These are phyloP conservation scores for Aspergillus carlsbadensis DNA, from an alignment of 495 filamentous ascomycete genomes.

Conservation along the genomic window DNA sequence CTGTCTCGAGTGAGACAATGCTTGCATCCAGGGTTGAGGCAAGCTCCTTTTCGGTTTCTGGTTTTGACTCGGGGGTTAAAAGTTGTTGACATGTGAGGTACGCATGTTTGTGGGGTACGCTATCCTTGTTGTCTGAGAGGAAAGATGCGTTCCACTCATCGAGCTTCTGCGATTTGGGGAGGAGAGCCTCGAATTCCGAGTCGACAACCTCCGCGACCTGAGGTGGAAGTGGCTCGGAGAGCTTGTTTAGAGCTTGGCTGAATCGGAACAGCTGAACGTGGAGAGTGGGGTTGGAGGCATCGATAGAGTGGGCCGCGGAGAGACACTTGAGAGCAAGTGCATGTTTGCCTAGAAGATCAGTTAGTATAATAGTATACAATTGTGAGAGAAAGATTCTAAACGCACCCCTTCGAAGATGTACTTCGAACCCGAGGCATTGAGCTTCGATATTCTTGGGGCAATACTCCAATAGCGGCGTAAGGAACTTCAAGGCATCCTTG, in stretches of 20 bases:
- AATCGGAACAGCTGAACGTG: slow-evolving; percentile 75
- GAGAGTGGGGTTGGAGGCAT: slow-evolving; percentile 69
- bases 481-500: slow-evolving; percentile 82
- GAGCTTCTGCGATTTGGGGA: slow-evolving; percentile 57
- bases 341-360: slow-evolving; percentile 63
- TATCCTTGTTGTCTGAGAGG: slow-evolving; percentile 59
- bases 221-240: slow-evolving; percentile 54
- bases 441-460: slow-evolving; percentile 78
- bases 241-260: slow-evolving; percentile 58
- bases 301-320: slow-evolving; percentile 65
- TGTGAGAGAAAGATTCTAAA: slow-evolving; percentile 15
- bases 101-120: slow-evolving; percentile 60
- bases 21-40: slow-evolving; percentile 54
- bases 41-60: slow-evolving; percentile 60
- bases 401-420: slow-evolving; percentile 76
- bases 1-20: slow-evolving; percentile 58
- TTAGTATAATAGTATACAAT: background rate
- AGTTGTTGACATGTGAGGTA: slow-evolving; percentile 59
- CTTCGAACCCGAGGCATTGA: slow-evolving; percentile 86
- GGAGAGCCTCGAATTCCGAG: slow-evolving; percentile 57
- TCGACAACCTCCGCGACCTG: slow-evolving; percentile 66
- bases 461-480: slow-evolving; percentile 75
- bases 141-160: slow-evolving; percentile 68
- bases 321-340: slow-evolving; percentile 84
- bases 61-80: slow-evolving; percentile 55